Percentiles rank a stretch among this genome's conserved stretches.
Conservation (phyloP, 768 basidiomycete genomes). For the Pseudohyphozyma bogoriensis region DNA sequence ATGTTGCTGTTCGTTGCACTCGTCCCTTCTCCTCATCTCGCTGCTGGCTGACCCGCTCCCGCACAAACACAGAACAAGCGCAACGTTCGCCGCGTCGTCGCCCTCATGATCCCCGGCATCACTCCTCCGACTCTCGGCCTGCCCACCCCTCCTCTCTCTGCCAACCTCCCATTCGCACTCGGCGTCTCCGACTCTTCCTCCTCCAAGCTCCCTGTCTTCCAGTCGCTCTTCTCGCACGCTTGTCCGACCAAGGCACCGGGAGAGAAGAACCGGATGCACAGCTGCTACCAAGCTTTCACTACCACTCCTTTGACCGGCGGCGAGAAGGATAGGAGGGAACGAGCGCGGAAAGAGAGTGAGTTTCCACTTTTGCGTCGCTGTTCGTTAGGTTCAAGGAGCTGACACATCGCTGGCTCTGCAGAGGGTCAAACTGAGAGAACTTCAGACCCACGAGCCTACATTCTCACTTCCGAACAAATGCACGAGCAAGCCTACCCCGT, state of each 20-base stretch:
- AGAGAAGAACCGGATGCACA: conserved; percentile 72
- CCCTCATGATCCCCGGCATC: conserved; percentile 76
- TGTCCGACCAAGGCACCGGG: conserved; percentile 89
- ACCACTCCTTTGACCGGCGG: conserved; percentile 65
- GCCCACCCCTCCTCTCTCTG: conserved; percentile 49
- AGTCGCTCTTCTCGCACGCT: conserved; percentile 73
- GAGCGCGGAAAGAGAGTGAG: conserved; percentile 40
- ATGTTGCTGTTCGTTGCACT: conserved; percentile 54
- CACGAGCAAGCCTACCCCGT: conserved; percentile 86
- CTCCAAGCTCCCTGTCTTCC: conserved; percentile 50
- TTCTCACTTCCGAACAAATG: conserved; percentile 75
- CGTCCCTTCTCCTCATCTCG: neutral
- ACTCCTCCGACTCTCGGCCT: conserved; percentile 58
- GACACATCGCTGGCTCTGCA: conserved; percentile 42
- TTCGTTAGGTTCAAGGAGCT: neutral
- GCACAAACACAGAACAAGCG: conserved; percentile 60
- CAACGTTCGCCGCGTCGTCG: conserved; percentile 65
- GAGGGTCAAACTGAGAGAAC: conserved; percentile 35
- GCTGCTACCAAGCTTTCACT: conserved; percentile 72
- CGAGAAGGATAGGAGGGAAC: conserved; percentile 60
- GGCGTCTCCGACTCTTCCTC: conserved; percentile 38
- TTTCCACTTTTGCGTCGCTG: conserved; percentile 3
- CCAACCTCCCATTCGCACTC: conserved; percentile 51
- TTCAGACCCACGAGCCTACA: conserved; percentile 56
- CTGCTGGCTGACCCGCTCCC: conserved; percentile 7